Conservation (phyloP, 768 basidiomycete genomes). For the Termitomyces sp. region DNA sequence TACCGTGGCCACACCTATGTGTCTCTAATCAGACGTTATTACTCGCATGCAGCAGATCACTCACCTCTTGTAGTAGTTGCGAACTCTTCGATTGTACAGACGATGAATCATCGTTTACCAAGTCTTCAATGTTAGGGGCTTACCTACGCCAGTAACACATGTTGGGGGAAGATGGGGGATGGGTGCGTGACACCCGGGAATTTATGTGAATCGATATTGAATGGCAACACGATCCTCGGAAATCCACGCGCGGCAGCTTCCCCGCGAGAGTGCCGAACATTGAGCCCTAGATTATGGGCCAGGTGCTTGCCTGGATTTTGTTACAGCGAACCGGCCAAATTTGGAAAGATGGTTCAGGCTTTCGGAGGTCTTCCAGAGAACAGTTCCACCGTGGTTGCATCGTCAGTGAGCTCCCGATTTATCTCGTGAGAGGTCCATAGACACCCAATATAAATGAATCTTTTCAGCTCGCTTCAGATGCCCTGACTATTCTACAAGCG, state of each 20-base stretch:
- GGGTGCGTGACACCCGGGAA: slow-evolving; percentile 10
- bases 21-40: slow-evolving; percentile 5
- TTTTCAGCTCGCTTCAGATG: neutral
- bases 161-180: slow-evolving; percentile 10
- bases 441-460: slow-evolving; percentile 1
- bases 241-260: slow-evolving; percentile 12
- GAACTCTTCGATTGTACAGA: slow-evolving; percentile 36
- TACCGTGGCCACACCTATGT: slow-evolving; percentile 49
- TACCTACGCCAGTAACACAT: slow-evolving; percentile 65
- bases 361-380: slow-evolving; percentile 11
- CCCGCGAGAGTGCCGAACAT: slow-evolving; percentile 12
- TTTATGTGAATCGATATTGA: slow-evolving; percentile 20
- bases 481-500: neutral
- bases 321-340: slow-evolving; percentile 10
- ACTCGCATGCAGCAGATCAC: slow-evolving; percentile 9
- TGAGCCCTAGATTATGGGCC: slow-evolving; percentile 5
- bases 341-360: slow-evolving; percentile 13
- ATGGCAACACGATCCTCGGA: slow-evolving; percentile 14
- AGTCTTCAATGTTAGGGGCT: slow-evolving; percentile 17
- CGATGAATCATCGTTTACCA: slow-evolving; percentile 16
- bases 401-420: slow-evolving; percentile 9
- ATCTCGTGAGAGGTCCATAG: slow-evolving; percentile 12
- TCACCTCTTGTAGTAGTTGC: slow-evolving; percentile 49
- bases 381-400: slow-evolving; percentile 4
- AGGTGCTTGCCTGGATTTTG: slow-evolving; percentile 9